Base-by-base conservation (phyloP, 768 basidiomycete genomes). In the Suillus tomentosus region DNA sequence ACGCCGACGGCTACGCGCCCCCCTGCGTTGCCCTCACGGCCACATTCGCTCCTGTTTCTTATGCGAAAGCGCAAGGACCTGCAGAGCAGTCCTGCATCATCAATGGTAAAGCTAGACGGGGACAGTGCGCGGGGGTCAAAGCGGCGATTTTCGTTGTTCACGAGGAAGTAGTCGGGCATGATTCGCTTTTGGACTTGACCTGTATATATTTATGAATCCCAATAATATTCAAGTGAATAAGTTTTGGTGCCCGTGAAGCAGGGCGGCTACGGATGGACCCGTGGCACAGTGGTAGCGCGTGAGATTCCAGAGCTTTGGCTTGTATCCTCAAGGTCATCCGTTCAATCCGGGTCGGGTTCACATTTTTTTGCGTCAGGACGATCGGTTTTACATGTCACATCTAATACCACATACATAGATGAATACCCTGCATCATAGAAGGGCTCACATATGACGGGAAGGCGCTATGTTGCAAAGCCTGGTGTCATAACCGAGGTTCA, bases 281-380 rank as follows among this genome's bases (percentile, higher is more conserved):
- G 75, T 76, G 72, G 75, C 75, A 73, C 76, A 76, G 75, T 76
- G 75, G 75, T 76, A 76, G 76, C 74, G 75, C 75, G 73, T 78
- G 71, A 74, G 77, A 78, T 78, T 78, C 77, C 77, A 78, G 76
- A 64, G 3, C 19, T n/a, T 54, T 65, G 51, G 43, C 62, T 19
- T 54, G 45, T 19, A 9, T 79, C 79, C 78, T 76, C 73, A 79
- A 79, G 78, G 79, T 80, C 79, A 78, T 79, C 79, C 78, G 78
- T 79, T 80, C 79, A 76, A 79, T 73, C 74, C 79, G 78, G 78
- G 79, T 79, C 70, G 76, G 77, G 78, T 75, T 78, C 76, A 78
- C 3, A 7, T 65, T 70, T 75, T 31, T 53, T 63, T 75, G 7
- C 10, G 24, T 27, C 53, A 54, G 5, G 3, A 27, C 10, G 27